These are phyloP conservation scores for Theileria annulata DNA, from an alignment of 169 alveolate genomes.

Conservation along the genomic window DNA sequence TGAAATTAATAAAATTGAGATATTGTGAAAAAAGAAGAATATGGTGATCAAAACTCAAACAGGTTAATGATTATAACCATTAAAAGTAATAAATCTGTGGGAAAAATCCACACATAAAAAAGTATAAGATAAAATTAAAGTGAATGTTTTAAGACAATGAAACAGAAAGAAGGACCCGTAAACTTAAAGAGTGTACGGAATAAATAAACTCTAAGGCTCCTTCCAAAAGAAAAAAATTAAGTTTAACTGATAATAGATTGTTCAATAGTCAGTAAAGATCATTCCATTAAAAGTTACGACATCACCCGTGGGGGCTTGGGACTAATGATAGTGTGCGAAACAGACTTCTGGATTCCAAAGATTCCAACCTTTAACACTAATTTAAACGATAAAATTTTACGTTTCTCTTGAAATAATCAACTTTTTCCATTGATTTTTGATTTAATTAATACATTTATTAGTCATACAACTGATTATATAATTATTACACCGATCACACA, in stretches of 20 bases:
- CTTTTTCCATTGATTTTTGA: not conserved
- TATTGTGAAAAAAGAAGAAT: too few species aligned
- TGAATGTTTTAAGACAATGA: not conserved
- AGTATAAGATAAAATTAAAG: not conserved
- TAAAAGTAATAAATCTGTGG: not conserved
- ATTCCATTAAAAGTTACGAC: not conserved
- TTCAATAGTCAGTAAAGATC: not conserved
- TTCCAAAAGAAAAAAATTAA: not conserved
- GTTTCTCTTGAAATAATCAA: too few species aligned
- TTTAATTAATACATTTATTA: too few species aligned
- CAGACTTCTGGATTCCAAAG: not conserved
- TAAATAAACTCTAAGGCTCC: not conserved
- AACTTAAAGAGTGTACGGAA: not conserved
- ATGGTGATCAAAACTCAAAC: not conserved
- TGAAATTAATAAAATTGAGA: too few species aligned
- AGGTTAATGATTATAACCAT: not conserved
- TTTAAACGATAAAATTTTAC: not conserved
- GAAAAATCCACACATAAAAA: slow-evolving; percentile 2
- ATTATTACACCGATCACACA: too few species aligned
- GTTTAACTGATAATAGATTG: not conserved
- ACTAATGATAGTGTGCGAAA: slow-evolving; percentile 10
- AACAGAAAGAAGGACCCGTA: not conserved
- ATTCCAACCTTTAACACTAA: not conserved
- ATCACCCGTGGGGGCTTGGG: slow-evolving; percentile 24
- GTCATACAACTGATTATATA: too few species aligned